phyloP scores from a whole-genome alignment of 805 yeast species.

The Metschnikowia baotianmanensis region DNA sequence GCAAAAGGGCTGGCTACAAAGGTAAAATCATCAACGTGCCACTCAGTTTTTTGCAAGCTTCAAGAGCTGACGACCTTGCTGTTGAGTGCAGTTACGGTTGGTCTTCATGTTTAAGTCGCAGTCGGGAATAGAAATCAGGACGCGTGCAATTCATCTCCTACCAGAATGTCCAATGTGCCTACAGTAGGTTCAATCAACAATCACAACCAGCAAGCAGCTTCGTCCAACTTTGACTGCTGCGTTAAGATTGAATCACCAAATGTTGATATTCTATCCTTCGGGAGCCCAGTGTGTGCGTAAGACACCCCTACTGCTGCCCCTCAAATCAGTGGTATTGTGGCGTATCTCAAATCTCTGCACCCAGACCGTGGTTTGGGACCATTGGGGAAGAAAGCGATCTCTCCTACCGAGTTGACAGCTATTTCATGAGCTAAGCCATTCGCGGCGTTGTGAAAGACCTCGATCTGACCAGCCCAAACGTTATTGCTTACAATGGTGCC shows the following conservation, averaged over 20 bases:
- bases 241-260: constrained; percentile 98
- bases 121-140: constrained; percentile 95
- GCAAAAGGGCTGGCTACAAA: constrained; percentile 63
- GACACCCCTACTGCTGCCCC: constrained; percentile 88
- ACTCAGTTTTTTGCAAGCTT: constrained; percentile 80
- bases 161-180: constrained; percentile 77
- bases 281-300: constrained; percentile 34
- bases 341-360: constrained; percentile 42
- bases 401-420: constrained; percentile 39
- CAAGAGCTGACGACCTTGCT: constrained; percentile 82
- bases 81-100: constrained; percentile 87
- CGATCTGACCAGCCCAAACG: constrained; percentile 61
- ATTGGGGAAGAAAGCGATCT: constrained; percentile 43
- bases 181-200: constrained; percentile 95
- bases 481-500: constrained; percentile 41
- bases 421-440: constrained; percentile 46
- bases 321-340: constrained; percentile 65
- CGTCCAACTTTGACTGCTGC: constrained; percentile 93
- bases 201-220: constrained; percentile 87
- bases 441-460: constrained; percentile 45
- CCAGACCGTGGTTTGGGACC: constrained; percentile 20
- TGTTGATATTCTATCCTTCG: constrained; percentile 67
- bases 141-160: constrained; percentile 92
- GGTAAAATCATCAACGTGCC: constrained; percentile 93
- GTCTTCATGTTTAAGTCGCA: constrained; percentile 90